Conservation (phyloP, 768 basidiomycete genomes). For the Astraeus odoratus region DNA sequence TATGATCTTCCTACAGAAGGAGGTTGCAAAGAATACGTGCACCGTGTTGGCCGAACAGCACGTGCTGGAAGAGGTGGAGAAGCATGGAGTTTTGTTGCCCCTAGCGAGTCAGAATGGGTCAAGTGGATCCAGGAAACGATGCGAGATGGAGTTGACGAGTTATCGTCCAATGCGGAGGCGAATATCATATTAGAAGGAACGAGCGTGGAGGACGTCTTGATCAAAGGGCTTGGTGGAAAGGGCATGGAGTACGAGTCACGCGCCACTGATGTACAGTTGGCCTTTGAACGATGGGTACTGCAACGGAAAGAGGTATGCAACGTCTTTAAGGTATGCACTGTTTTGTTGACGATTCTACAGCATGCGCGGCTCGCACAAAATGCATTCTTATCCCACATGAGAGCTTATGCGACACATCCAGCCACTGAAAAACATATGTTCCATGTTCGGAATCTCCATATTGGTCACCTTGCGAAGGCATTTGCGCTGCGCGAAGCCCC, state of each 20-base stretch:
- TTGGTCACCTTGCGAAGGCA: conserved; percentile 90
- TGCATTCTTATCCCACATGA: conserved; percentile 88
- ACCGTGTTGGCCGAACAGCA: conserved; percentile 94
- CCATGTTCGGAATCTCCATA: conserved; percentile 88
- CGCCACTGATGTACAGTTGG: conserved; percentile 92
- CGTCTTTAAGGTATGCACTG: conserved; percentile 2
- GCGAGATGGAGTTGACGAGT: conserved; percentile 40
- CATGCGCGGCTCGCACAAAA: conserved; percentile 70
- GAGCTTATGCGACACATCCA: conserved; percentile 97
- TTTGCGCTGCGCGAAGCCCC: conserved; percentile 89
- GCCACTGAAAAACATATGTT: conserved; percentile 94
- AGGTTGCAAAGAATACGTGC: conserved; percentile 93
- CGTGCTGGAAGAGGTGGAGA: conserved; percentile 94
- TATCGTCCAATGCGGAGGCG: conserved; percentile 21
- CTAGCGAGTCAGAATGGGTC: conserved; percentile 86
- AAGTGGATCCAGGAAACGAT: conserved; percentile 84
- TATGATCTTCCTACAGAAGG: conserved; percentile 98
- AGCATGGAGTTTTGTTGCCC: conserved; percentile 88
- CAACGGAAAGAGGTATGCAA: conserved; percentile 56
- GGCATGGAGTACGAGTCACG: conserved; percentile 76
- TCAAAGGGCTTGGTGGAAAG: conserved; percentile 80
- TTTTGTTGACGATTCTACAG: conserved; percentile 34
- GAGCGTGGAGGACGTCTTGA: conserved; percentile 63
- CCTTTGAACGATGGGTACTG: conserved; percentile 93
- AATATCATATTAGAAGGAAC: conserved; percentile 51